Conservation (phyloP, 805 yeast genomes). For the Ascoidea asiatica region DNA sequence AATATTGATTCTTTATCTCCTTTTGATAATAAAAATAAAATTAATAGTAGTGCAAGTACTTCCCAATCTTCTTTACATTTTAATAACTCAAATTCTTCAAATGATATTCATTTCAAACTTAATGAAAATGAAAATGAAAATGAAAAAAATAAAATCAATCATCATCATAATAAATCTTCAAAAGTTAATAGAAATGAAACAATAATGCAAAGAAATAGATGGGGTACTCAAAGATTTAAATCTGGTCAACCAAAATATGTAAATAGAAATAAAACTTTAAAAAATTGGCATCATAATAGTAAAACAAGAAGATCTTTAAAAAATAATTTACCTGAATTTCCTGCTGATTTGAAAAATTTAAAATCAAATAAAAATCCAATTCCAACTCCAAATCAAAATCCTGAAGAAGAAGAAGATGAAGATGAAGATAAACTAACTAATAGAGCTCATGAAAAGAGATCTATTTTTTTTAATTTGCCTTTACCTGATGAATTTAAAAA, state of each 20-base stretch:
- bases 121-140: no score
- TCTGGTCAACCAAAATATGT: conserved; percentile 48
- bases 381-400: conserved; percentile 12
- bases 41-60: no score
- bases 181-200: conserved; percentile 26
- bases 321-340: neutral
- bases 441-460: conserved; percentile 28
- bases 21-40: no score
- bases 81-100: no score
- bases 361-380: conserved; percentile 5
- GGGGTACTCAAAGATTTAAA: conserved; percentile 82
- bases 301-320: conserved; percentile 17
- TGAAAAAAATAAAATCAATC: no score
- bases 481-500: conserved; percentile 47
- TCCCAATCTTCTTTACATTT: no score
- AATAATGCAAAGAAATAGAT: conserved; percentile 61
- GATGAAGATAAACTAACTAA: conserved; percentile 18
- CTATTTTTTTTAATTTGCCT: conserved; percentile 43
- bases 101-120: no score
- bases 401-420: conserved; percentile 19
- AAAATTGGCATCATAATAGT: conserved; percentile 21
- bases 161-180: no score
- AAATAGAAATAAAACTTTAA: conserved; percentile 47
- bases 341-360: conserved; percentile 19
- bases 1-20: no score